Evolutionary conservation across 1,139 yeast genomes (phyloP).

Genomic region (Zygosaccharomyces pseudobailii): DNA sequence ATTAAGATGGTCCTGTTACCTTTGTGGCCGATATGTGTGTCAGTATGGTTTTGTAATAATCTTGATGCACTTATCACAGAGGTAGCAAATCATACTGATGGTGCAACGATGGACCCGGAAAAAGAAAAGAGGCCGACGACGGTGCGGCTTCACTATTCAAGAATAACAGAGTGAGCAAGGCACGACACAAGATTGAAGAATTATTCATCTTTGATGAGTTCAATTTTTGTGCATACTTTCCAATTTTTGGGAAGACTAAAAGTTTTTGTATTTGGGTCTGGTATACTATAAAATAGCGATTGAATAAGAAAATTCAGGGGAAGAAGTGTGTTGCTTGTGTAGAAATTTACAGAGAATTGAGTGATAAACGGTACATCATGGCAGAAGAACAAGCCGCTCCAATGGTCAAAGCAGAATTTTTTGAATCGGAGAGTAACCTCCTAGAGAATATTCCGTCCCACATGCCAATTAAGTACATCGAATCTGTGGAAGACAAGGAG

Average conservation of each 20-base stretch:
- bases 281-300: not conserved
- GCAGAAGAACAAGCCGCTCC: not conserved
- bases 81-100: not conserved
- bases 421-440: constrained; percentile 3
- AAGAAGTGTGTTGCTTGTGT: too few species aligned
- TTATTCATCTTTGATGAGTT: not conserved
- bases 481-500: not conserved
- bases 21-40: too few species aligned
- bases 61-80: too few species aligned
- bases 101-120: not conserved
- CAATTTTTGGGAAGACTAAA: not conserved
- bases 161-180: not conserved
- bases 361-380: too few species aligned
- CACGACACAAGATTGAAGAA: not conserved
- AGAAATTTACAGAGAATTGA: too few species aligned
- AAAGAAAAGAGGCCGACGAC: not conserved
- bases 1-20: not conserved
- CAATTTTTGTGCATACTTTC: not conserved
- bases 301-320: too few species aligned
- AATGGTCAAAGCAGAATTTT: not conserved
- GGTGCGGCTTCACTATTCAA: not conserved
- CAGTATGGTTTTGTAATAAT: too few species aligned
- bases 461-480: not conserved
- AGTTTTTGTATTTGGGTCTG: not conserved
- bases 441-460: constrained; percentile 1